Percentiles rank a stretch among this genome's conserved stretches.
Evolutionary conservation across 1,284 basidiomycete species (phyloP).

Genomic region (Naganishia sp.): DNA sequence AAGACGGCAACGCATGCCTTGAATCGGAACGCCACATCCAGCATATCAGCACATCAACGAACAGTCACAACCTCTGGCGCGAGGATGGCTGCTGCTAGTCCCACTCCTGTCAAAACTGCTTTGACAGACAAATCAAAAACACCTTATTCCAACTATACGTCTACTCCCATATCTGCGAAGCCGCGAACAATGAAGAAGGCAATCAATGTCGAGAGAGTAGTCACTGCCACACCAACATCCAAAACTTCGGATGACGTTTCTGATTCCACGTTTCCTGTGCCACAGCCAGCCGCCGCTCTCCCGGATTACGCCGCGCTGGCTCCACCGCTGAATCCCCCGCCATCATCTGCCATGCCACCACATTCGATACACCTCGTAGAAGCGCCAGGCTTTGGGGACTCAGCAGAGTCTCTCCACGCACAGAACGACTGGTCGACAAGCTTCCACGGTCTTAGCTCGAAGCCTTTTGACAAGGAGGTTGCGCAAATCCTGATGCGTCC

Average conservation of each 20-base stretch:
- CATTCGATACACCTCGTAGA: neutral
- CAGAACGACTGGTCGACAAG: slow-evolving; percentile 78
- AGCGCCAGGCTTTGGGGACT: slow-evolving; percentile 5
- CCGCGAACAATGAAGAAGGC: slow-evolving; percentile 3
- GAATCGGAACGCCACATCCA: neutral
- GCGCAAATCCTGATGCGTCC: slow-evolving; percentile 74
- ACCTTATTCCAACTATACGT: slow-evolving; percentile 6
- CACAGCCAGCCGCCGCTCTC: slow-evolving; percentile 26
- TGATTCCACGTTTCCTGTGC: slow-evolving; percentile 27
- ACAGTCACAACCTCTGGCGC: no score
- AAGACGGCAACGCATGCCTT: no score
- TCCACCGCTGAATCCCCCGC: slow-evolving; percentile 12
- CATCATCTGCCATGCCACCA: neutral
- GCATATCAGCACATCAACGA: no score
- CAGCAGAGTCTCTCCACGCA: neutral
- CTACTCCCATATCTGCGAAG: neutral
- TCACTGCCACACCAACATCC: neutral
- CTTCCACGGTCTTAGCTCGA: slow-evolving; percentile 76
- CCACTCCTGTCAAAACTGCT: neutral
- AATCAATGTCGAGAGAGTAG: neutral
- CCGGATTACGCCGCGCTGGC: slow-evolving; percentile 32
- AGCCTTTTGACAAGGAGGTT: slow-evolving; percentile 76
- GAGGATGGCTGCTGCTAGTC: no score
- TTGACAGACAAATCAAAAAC: neutral
- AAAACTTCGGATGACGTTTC: neutral